Percentiles rank a stretch among this genome's conserved stretches.
These are phyloP conservation scores for Leishmania tarentolae DNA, from an alignment of 208 protist genomes.

Conservation along the genomic window DNA sequence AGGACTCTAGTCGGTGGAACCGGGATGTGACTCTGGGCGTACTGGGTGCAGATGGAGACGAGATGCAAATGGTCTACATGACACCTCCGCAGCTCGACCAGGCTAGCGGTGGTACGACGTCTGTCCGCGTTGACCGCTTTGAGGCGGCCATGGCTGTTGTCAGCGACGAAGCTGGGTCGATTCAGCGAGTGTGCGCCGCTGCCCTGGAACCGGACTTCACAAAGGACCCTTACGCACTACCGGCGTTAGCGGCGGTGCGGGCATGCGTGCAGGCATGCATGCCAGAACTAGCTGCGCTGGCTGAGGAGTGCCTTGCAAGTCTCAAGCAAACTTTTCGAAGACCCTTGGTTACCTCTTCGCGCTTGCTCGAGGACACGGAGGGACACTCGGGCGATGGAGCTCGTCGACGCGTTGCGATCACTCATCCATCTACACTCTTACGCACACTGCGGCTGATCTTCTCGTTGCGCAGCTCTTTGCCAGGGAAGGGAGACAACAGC, in stretches of 20 bases:
- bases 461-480: constrained; percentile 8
- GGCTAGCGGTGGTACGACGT: constrained; percentile 31
- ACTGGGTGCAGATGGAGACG: constrained; percentile 83
- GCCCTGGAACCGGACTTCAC: constrained; percentile 65
- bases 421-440: constrained; percentile 31
- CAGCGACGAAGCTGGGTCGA: constrained; percentile 41
- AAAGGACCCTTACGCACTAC: constrained; percentile 22
- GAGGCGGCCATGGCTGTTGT: constrained; percentile 51
- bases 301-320: constrained; percentile 18
- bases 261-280: constrained; percentile 28
- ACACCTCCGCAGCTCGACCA: constrained; percentile 40
- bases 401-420: constrained; percentile 7
- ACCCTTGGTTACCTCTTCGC: neutral
- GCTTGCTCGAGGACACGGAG: neutral
- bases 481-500: neutral
- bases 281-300: constrained; percentile 25
- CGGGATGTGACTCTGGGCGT: constrained; percentile 49
- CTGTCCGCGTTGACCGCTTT: constrained; percentile 50
- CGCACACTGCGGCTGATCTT: constrained; percentile 46
- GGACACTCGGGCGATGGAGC: neutral
- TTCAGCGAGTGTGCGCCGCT: constrained; percentile 40
- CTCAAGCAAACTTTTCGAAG: neutral
- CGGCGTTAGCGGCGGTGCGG: constrained; percentile 25
- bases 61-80: constrained; percentile 60
- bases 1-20: neutral